These are phyloP conservation scores for Fraxinus platypoda DNA, from an alignment of 305 asterid species.

Conservation along the genomic window DNA sequence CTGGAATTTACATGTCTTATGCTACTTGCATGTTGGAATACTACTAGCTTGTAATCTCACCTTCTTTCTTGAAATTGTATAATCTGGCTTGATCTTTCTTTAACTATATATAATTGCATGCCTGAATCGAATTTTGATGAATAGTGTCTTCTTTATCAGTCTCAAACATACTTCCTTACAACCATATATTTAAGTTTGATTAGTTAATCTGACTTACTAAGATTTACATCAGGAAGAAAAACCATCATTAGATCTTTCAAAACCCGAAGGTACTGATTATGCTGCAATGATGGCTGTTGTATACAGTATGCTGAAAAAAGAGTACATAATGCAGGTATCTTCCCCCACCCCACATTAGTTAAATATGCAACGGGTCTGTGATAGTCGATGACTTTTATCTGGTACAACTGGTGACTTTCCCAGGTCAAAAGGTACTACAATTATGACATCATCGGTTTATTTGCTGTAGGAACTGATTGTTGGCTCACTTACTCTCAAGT, in stretches of 20 bases:
- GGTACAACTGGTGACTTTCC: neutral
- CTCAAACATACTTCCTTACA: neutral
- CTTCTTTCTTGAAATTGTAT: neutral
- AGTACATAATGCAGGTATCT: slow-evolving; percentile 80
- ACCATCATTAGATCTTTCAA: slow-evolving; percentile 25
- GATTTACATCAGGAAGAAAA: slow-evolving; percentile 36
- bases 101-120: neutral
- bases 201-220: neutral
- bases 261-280: slow-evolving; percentile 46
- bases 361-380: neutral
- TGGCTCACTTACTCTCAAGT: slow-evolving; percentile 58
- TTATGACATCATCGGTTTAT: neutral
- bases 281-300: slow-evolving; percentile 62
- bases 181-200: neutral
- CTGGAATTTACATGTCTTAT: neutral
- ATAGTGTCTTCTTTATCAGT: neutral
- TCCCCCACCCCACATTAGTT: neutral
- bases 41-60: neutral
- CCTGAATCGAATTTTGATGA: neutral
- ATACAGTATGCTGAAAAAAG: slow-evolving; percentile 70
- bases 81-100: neutral
- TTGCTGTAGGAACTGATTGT: slow-evolving; percentile 54
- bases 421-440: neutral
- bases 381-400: neutral
- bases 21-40: neutral